phyloP scores from a whole-genome alignment of 1,284 basidiomycete species.

The Malassezia furfur region DNA sequence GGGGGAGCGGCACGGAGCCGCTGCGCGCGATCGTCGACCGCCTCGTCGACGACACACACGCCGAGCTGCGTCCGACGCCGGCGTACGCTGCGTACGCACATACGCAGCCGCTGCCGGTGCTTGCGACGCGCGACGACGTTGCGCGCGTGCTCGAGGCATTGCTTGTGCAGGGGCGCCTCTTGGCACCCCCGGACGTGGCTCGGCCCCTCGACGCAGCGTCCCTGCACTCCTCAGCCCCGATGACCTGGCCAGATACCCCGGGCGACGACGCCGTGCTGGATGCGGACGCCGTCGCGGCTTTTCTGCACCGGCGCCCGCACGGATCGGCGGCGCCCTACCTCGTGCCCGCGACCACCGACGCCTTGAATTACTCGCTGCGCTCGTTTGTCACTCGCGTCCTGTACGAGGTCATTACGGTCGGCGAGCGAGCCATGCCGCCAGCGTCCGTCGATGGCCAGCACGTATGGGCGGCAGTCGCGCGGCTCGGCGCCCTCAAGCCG shows the following conservation, averaged over 20 bases:
- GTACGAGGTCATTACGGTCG: constrained; percentile 11
- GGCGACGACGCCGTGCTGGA: not conserved
- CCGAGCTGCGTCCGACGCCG: not conserved
- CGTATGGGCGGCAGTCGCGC: constrained; percentile 13
- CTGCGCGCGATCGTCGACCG: not conserved
- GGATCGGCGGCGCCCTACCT: not conserved
- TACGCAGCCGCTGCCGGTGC: not conserved
- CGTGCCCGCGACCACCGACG: not conserved
- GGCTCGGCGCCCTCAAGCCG: not conserved
- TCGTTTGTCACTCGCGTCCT: constrained; percentile 7
- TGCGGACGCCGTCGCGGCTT: not conserved
- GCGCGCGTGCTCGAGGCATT: not conserved
- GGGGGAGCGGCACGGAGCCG: not conserved
- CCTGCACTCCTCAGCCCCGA: not conserved
- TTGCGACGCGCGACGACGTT: not conserved
- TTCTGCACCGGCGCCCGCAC: not conserved
- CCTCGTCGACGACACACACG: not conserved
- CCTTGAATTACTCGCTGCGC: not conserved
- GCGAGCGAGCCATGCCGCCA: constrained; percentile 1
- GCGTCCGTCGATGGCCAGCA: not conserved
- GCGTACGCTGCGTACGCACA: not conserved
- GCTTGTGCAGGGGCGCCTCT: not conserved
- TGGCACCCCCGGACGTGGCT: not conserved
- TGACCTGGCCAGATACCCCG: not conserved
- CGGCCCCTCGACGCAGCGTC: not conserved